These are phyloP conservation scores for Raphanus hybrid DNA, from an alignment of 441 rosid genomes.

Conservation along the genomic window DNA sequence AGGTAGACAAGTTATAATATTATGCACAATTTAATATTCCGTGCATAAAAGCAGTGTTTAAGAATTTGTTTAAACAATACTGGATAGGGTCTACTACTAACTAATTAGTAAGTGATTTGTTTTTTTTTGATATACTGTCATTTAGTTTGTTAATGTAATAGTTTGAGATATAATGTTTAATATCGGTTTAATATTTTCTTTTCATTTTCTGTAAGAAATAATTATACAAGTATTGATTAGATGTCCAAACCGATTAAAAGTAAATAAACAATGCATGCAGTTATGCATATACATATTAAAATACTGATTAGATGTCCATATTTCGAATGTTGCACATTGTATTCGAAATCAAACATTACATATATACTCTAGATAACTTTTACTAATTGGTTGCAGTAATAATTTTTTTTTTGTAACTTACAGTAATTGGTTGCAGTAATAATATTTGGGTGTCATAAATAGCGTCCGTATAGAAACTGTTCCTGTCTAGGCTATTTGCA, in stretches of 20 bases:
- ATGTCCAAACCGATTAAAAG: not conserved
- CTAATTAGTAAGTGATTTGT: slow-evolving; percentile 12
- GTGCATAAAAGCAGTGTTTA: slow-evolving; percentile 14
- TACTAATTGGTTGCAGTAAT: not conserved
- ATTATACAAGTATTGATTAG: not conserved
- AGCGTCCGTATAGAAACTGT: not conserved
- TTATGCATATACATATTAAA: not conserved
- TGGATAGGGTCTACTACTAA: slow-evolving; percentile 4
- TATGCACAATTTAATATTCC: not conserved
- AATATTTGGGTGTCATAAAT: not conserved
- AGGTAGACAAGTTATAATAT: slow-evolving; percentile 3
- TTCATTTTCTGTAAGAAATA: not conserved
- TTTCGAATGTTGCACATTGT: not conserved
- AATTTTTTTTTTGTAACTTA: too few relatives aligned
- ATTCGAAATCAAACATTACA: slow-evolving; percentile 3
- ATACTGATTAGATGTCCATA: not conserved
- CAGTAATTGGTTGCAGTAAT: too few relatives aligned
- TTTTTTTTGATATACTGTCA: not conserved
- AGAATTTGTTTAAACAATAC: not conserved
- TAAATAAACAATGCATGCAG: not conserved
- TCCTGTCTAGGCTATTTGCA: not conserved
- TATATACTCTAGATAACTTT: not conserved
- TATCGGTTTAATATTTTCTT: not conserved
- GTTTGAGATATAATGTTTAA: not conserved
- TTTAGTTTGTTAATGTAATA: not conserved